These are phyloP conservation scores for Taphrina betulina DNA, from an alignment of 1,139 yeast genomes.

Conservation along the genomic window DNA sequence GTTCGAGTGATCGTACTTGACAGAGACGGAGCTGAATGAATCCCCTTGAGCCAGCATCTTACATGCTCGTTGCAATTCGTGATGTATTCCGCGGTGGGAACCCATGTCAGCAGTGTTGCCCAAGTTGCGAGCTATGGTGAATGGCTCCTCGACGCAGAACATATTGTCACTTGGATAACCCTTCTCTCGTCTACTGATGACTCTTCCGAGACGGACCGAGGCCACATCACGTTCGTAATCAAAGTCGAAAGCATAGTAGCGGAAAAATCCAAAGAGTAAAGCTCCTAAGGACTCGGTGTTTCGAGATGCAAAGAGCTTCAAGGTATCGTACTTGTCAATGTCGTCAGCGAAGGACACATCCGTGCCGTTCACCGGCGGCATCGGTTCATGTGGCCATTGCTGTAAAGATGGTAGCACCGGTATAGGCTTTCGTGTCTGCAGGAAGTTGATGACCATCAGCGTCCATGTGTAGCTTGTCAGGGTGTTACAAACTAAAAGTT, in stretches of 20 bases:
- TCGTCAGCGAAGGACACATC: constrained; percentile 40
- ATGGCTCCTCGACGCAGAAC: constrained; percentile 41
- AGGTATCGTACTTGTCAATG: constrained; percentile 32
- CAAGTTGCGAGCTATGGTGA: constrained; percentile 39
- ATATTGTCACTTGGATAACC: constrained; percentile 40
- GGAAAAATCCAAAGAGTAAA: constrained; percentile 39
- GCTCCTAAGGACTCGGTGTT: constrained; percentile 39
- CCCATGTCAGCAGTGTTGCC: constrained; percentile 41
- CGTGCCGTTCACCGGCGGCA: constrained; percentile 35
- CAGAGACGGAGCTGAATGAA: neutral
- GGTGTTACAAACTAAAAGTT: constrained; percentile 34
- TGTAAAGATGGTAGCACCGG: constrained; percentile 40
- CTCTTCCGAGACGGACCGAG: constrained; percentile 39
- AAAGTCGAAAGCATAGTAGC: constrained; percentile 39
- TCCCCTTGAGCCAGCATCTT: constrained; percentile 35
- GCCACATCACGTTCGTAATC: constrained; percentile 38
- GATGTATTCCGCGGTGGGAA: constrained; percentile 39
- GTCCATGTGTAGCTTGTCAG: constrained; percentile 41
- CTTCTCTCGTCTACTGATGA: constrained; percentile 39
- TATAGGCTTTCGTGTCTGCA: constrained; percentile 38
- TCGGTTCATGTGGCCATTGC: constrained; percentile 33
- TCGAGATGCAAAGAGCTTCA: constrained; percentile 36
- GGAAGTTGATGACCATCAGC: constrained; percentile 40
- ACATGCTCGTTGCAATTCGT: constrained; percentile 40
- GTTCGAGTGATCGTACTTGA: no score